These are phyloP conservation scores for Trichoderma hamatum DNA, from an alignment of 2,329 filamentous ascomycete species.

Conservation along the genomic window DNA sequence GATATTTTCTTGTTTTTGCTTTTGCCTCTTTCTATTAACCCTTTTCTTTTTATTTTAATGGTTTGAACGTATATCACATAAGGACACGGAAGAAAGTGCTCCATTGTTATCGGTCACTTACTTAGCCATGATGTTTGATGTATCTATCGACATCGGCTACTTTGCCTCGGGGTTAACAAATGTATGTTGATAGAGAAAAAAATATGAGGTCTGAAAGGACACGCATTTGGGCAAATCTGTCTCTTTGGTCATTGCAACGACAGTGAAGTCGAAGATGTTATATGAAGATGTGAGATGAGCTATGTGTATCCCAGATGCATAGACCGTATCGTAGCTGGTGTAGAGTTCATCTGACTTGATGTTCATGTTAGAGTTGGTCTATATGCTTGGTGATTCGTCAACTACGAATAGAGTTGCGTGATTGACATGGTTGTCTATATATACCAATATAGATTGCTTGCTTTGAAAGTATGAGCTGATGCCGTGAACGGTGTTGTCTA, in stretches of 20 bases:
- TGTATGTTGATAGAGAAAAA: slow-evolving; percentile 27
- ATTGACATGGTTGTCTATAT: too few relatives aligned
- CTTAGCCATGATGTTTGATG: slow-evolving; percentile 20
- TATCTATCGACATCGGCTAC: slow-evolving; percentile 17
- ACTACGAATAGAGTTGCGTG: too few relatives aligned
- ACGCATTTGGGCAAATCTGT: slow-evolving; percentile 4
- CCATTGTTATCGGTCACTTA: slow-evolving; percentile 22
- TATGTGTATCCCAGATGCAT: too few relatives aligned
- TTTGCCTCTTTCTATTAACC: slow-evolving; percentile 20
- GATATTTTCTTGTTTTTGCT: slow-evolving; percentile 19
- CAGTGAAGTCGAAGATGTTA: background rate
- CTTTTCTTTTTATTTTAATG: slow-evolving; percentile 26
- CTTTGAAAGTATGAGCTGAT: background rate
- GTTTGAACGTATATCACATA: slow-evolving; percentile 25
- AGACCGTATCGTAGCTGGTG: too few relatives aligned
- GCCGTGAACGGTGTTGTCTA: background rate
- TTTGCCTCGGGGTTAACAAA: slow-evolving; percentile 21
- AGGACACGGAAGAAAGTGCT: slow-evolving; percentile 17
- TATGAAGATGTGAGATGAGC: background rate
- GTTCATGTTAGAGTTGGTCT: background rate
- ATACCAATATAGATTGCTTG: too few relatives aligned
- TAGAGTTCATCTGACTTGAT: background rate
- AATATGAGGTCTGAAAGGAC: slow-evolving; percentile 16
- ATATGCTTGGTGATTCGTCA: too few relatives aligned
- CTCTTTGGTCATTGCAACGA: background rate